Conservation (phyloP, 345 rosid species). For the Erodium maritimum region DNA sequence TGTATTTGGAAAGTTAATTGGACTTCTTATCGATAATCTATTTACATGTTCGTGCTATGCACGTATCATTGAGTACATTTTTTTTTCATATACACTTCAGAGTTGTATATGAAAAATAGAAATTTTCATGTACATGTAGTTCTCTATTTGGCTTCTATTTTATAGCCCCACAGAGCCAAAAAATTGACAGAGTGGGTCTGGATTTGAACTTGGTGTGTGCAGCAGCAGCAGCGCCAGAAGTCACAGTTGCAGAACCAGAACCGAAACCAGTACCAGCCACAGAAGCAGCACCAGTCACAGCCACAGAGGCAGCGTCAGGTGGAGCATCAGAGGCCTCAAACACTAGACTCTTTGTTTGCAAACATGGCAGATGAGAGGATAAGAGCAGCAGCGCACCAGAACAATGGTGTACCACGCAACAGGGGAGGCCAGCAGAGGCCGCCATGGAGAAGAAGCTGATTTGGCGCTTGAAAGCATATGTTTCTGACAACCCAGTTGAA, state of each 20-base stretch:
- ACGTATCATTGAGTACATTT: too few relatives aligned
- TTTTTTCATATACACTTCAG: too few relatives aligned
- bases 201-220: conserved; percentile 7
- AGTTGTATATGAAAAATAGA: too few relatives aligned
- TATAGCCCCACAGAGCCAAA: not conserved
- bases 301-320: conserved; percentile 25
- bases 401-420: conserved; percentile 12
- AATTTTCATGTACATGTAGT: not conserved
- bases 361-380: conserved; percentile 71
- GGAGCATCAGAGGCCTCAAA: conserved; percentile 47
- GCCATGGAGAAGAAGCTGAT: conserved; percentile 54
- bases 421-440: conserved; percentile 21
- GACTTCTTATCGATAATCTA: too few relatives aligned
- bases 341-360: conserved; percentile 76
- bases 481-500: not conserved
- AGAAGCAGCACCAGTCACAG: conserved; percentile 18
- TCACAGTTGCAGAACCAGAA: conserved; percentile 18
- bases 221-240: not conserved
- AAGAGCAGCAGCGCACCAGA: conserved; percentile 25
- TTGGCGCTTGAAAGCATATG: conserved; percentile 21
- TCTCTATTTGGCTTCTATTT: not conserved
- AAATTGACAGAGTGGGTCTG: not conserved
- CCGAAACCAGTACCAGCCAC: conserved; percentile 5
- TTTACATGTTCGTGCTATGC: too few relatives aligned
- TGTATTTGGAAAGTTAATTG: too few relatives aligned